These are phyloP conservation scores for Fusarium burgessii DNA, from an alignment of 2,329 filamentous ascomycete species.

Conservation along the genomic window DNA sequence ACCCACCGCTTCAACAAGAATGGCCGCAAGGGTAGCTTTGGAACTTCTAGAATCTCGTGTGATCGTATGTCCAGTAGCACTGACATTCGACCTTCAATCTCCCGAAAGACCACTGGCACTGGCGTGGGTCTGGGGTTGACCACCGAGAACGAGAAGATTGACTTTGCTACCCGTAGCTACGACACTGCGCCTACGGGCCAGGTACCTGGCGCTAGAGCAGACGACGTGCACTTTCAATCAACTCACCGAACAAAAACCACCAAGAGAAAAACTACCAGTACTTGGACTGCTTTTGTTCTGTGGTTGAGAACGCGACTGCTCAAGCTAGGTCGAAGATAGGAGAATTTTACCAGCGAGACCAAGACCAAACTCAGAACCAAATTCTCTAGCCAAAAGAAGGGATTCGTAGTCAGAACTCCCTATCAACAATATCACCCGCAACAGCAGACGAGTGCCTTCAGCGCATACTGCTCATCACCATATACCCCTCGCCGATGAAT, in stretches of 20 bases:
- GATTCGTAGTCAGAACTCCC: slow-evolving; percentile 22
- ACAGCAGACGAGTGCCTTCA: slow-evolving; percentile 10
- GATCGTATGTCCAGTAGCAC: slow-evolving; percentile 50
- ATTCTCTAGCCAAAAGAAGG: slow-evolving; percentile 22
- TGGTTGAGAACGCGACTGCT: slow-evolving; percentile 70
- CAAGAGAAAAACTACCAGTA: slow-evolving; percentile 70
- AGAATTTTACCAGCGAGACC: slow-evolving; percentile 37
- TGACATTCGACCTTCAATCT: slow-evolving; percentile 47
- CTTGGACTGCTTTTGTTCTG: slow-evolving; percentile 73
- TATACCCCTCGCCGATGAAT: slow-evolving; percentile 28
- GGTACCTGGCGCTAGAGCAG: slow-evolving; percentile 49
- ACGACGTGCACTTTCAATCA: slow-evolving; percentile 59
- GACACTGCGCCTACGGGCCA: slow-evolving; percentile 54
- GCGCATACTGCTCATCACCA: slow-evolving; percentile 27
- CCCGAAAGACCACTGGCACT: slow-evolving; percentile 46
- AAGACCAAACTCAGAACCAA: slow-evolving; percentile 31
- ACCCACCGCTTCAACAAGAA: slow-evolving; percentile 63
- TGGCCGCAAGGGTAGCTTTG: slow-evolving; percentile 56
- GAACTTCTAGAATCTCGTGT: slow-evolving; percentile 49
- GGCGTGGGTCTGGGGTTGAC: slow-evolving; percentile 32
- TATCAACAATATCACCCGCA: slow-evolving; percentile 22
- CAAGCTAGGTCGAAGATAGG: slow-evolving; percentile 56
- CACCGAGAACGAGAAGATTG: slow-evolving; percentile 55
- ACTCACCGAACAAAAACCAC: slow-evolving; percentile 59
- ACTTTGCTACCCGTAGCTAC: slow-evolving; percentile 61